A percentile compares a stretch with the other conserved stretches of the same genome.
phyloP scores from a whole-genome alignment of 441 rosid genomes.

The Erysimum cheiri region DNA sequence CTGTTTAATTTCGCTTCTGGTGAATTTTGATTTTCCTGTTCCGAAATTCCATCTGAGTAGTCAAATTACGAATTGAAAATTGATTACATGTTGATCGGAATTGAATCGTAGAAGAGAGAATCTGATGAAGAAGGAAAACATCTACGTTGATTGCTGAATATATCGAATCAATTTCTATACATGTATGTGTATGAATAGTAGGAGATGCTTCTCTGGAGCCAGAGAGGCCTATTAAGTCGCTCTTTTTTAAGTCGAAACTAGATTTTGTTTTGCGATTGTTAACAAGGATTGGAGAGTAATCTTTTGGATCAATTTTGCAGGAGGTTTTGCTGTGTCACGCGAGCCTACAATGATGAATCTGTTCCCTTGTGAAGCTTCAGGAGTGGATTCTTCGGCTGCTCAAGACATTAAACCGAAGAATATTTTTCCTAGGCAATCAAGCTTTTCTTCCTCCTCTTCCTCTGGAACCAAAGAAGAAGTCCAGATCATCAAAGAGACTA shows the following conservation, averaged over 20 bases:
- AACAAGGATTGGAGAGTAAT: neutral
- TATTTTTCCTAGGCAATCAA: constrained; percentile 61
- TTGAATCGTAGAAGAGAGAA: neutral
- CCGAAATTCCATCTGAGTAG: neutral
- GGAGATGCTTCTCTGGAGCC: neutral
- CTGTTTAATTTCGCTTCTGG: neutral
- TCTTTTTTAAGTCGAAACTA: neutral
- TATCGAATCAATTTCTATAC: neutral
- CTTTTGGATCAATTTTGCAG: constrained; percentile 42
- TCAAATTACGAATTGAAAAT: neutral
- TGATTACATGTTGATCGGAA: constrained; percentile 11
- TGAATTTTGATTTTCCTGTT: neutral
- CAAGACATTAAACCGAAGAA: constrained; percentile 53
- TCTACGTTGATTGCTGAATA: neutral
- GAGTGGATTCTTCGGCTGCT: constrained; percentile 32
- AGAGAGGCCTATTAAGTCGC: neutral
- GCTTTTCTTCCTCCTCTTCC: constrained; percentile 47
- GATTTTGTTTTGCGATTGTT: neutral
- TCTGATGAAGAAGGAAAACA: neutral
- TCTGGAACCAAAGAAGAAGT: constrained; percentile 46
- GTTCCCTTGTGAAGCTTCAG: constrained; percentile 53
- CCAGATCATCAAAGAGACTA: constrained; percentile 44
- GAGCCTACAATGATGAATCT: constrained; percentile 63
- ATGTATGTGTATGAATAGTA: neutral
- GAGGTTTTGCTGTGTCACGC: constrained; percentile 40